Base-by-base conservation (phyloP, 2,329 filamentous ascomycete species). In the Cercospora zeae-maydis region DNA sequence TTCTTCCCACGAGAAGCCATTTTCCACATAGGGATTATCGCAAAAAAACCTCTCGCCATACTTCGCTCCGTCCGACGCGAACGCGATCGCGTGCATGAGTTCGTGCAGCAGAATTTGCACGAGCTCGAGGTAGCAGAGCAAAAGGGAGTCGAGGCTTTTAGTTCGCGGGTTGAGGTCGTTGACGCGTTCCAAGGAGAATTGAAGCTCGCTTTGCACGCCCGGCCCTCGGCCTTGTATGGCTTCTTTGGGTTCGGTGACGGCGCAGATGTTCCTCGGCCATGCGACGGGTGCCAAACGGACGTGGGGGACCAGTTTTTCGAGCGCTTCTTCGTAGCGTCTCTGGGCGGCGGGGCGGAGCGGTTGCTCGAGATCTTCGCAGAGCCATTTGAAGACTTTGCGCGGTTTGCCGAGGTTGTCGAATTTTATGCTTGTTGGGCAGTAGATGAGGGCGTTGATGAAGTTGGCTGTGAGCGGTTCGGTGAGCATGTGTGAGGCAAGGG, bases 391-490 rank as follows among this genome's bases (percentile, higher is more conserved):
- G 6, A 31, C 16, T 39, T 39, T 51, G 14, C 33, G 33, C 14
- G 57, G 45, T 30, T 51, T 53, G 14, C n/a, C 14, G 6, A 36
- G 13, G 21, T 24, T 59, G 14, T 59, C 57, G 19, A 59, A 24
- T 19, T 37, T 36, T 24, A 59, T 52, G 16, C 31, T 59, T 11
- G 57, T 39, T 5, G 57, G 57, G 27, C 57, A 59, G 6, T 51
- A 52, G 24, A 59, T 51, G 21, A 59, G 21, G 4, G 57, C 45
- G n/a, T 51, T 52, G 21, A 59, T 59, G 47, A 52, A 59, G 9
- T 59, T 59, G 2, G 56, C 19, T 0, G 56, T 59, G 6, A 31
- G 13, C 1, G 56, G 30, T 11, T 51, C 30, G 14, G 27, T 53
- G 9, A 59, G 47, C 33, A 52, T 39, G 7, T 51, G 45, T 9